Percentiles rank a stretch among this genome's conserved stretches.
Evolutionary conservation across 2,329 filamentous ascomycete species (phyloP).

Genomic region (Beauveria rudraprayagi): DNA sequence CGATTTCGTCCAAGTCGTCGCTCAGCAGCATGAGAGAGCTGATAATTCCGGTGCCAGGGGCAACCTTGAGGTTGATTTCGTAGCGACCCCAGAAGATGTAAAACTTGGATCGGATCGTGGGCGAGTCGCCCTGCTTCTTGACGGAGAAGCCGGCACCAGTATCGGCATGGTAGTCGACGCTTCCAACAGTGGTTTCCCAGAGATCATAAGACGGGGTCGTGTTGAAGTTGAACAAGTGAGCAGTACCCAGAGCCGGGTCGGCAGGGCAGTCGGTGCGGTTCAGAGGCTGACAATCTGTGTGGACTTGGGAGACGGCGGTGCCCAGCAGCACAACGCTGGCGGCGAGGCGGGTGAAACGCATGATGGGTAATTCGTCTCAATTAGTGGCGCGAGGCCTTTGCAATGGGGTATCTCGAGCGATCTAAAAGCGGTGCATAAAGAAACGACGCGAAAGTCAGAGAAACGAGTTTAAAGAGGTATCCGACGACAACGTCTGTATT

Average conservation of each 20-base stretch:
- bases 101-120: constrained; percentile 70
- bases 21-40: constrained; percentile 77
- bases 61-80: constrained; percentile 70
- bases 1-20: constrained; percentile 78
- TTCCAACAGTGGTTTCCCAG: constrained; percentile 63
- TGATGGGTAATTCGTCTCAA: constrained; percentile 9
- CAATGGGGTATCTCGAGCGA: not conserved
- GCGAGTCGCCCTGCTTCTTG: constrained; percentile 60
- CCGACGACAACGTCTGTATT: not conserved
- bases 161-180: constrained; percentile 50
- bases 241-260: constrained; percentile 61
- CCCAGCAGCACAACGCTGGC: constrained; percentile 32
- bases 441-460: not conserved
- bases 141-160: constrained; percentile 68
- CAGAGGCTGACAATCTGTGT: constrained; percentile 69
- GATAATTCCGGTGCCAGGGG: constrained; percentile 66
- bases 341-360: constrained; percentile 22
- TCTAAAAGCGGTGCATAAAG: not conserved
- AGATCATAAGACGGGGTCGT: constrained; percentile 46
- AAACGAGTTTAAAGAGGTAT: not conserved
- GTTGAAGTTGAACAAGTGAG: constrained; percentile 58
- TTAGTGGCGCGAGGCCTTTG: not conserved
- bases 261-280: constrained; percentile 58
- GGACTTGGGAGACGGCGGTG: constrained; percentile 61
- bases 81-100: constrained; percentile 82